phyloP scores from a whole-genome alignment of 1,284 basidiomycete species.

The Ustilago loliicola region DNA sequence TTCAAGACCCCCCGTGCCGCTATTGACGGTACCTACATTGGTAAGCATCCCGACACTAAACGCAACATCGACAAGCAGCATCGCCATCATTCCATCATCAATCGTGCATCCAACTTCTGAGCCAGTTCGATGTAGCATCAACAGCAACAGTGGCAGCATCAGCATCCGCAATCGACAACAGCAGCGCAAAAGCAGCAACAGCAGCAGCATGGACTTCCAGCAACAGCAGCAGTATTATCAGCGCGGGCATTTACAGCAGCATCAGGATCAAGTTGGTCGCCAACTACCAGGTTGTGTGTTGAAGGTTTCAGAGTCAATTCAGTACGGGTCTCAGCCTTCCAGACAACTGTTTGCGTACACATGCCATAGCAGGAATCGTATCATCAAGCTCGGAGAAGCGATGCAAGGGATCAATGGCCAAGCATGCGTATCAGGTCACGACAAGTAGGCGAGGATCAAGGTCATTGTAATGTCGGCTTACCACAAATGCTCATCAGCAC shows the following conservation, averaged over 20 bases:
- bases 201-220: not conserved
- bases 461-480: too few species aligned
- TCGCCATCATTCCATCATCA: conserved; percentile 2
- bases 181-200: not conserved
- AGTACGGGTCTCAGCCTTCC: too few species aligned
- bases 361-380: not conserved
- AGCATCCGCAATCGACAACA: not conserved
- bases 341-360: too few species aligned
- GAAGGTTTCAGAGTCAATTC: too few species aligned
- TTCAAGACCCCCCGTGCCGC: conserved; percentile 89
- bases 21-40: conserved; percentile 96
- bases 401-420: not conserved
- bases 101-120: not conserved
- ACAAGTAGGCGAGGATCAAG: too few species aligned
- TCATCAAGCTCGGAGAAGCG: not conserved
- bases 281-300: too few species aligned
- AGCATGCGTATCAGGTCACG: not conserved
- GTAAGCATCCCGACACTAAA: conserved; percentile 51
- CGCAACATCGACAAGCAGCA: not conserved
- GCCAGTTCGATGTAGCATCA: not conserved
- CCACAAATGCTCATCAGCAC: too few species aligned
- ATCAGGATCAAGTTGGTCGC: not conserved
- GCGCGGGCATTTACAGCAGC: not conserved
- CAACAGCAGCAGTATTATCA: not conserved
- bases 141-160: not conserved